Percentiles rank a stretch among this genome's conserved stretches.
Evolutionary conservation across 2,329 filamentous ascomycete genomes (phyloP).

Genomic region (Myriosclerotinia scirpicola): DNA sequence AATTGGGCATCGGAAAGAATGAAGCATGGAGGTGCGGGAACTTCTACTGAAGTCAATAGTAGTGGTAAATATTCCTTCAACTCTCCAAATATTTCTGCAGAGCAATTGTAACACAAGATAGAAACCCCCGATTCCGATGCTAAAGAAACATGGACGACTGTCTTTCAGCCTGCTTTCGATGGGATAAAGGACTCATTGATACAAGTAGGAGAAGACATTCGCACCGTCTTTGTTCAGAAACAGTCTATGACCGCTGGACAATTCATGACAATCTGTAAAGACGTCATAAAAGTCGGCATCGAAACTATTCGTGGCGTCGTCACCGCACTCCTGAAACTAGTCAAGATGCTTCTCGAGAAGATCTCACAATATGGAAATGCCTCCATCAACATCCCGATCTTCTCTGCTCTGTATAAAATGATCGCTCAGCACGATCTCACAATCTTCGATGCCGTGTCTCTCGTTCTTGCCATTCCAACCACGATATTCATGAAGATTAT

Average conservation of each 20-base stretch:
- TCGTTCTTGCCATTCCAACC: conserved; percentile 1
- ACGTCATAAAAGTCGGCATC: neutral
- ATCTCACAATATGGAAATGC: neutral
- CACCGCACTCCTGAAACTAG: neutral
- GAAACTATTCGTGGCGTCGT: neutral
- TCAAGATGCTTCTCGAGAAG: neutral
- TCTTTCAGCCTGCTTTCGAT: neutral
- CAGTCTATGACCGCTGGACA: neutral
- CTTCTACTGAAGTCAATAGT: neutral
- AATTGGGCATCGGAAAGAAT: conserved; percentile 7
- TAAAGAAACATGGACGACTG: conserved; percentile 1
- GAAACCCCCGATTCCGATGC: neutral
- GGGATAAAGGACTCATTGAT: neutral
- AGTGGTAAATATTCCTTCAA: neutral
- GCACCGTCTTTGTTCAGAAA: neutral
- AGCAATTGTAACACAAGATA: conserved; percentile 1
- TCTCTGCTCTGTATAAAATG: neutral
- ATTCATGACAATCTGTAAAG: neutral
- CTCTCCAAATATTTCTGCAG: neutral
- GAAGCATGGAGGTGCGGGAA: conserved; percentile 2
- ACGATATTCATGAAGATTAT: conserved; percentile 2
- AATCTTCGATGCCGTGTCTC: neutral
- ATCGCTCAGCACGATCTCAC: neutral
- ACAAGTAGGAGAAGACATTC: neutral
- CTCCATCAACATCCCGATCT: neutral